Conservation (phyloP, 192 early-diverging fungal species). For the Coemansia biformis region DNA sequence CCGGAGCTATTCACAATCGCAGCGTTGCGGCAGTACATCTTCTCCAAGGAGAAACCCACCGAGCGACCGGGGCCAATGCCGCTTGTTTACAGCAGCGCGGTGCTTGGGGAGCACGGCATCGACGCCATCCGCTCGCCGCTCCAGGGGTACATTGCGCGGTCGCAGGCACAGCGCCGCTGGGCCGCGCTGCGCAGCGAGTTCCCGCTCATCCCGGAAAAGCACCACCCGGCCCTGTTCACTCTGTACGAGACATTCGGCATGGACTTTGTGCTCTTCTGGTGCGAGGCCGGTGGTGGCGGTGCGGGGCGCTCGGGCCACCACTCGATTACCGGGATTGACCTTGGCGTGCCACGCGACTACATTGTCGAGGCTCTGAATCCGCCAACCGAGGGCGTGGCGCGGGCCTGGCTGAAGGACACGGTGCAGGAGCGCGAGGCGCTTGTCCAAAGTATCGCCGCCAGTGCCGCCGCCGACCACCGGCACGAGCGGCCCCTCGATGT, state of each 20-base stretch:
- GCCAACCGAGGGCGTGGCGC: constrained; percentile 46
- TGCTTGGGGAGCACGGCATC: constrained; percentile 53
- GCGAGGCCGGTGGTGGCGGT: constrained; percentile 17
- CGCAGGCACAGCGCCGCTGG: constrained; percentile 70
- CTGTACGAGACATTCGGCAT: constrained; percentile 83
- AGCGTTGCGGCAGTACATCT: constrained; percentile 44
- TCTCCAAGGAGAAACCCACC: constrained; percentile 27
- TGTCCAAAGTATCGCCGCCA: constrained; percentile 28
- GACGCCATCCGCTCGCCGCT: constrained; percentile 60
- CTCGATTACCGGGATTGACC: constrained; percentile 87
- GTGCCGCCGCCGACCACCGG: constrained; percentile 5
- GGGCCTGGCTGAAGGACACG: constrained; percentile 39
- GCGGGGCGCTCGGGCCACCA: constrained; percentile 64
- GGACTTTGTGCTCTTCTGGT: constrained; percentile 84
- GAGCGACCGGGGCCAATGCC: constrained; percentile 15
- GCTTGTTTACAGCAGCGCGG: constrained; percentile 35
- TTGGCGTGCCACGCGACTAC: constrained; percentile 71
- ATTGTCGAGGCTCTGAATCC: constrained; percentile 52
- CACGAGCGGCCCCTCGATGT: constrained; percentile 37
- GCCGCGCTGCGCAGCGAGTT: constrained; percentile 59
- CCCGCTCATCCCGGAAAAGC: constrained; percentile 56
- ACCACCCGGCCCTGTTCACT: constrained; percentile 66
- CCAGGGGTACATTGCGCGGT: constrained; percentile 60
- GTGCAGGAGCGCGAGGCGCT: constrained; percentile 36
- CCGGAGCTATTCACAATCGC: constrained; percentile 52